A percentile compares a stretch with the other conserved stretches of the same genome.
Evolutionary conservation across 2,329 filamentous ascomycete genomes (phyloP).

Genomic region (Arachnomyces sp.): DNA sequence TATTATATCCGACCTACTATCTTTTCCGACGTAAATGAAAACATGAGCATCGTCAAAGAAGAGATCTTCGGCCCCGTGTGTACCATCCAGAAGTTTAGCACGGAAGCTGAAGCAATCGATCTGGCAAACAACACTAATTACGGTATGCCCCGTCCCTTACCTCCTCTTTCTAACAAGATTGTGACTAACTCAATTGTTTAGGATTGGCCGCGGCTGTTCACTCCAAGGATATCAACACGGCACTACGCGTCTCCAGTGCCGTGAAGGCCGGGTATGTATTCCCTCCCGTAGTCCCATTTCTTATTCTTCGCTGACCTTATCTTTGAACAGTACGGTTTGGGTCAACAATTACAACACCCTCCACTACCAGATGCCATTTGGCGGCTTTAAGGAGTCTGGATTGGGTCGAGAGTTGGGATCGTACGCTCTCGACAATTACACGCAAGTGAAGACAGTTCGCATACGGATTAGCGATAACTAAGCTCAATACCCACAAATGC

Average conservation of each 20-base stretch:
- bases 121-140: constrained; percentile 69
- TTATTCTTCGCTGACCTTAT: constrained; percentile 6
- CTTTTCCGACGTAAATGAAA: constrained; percentile 65
- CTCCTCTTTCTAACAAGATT: too few relatives aligned
- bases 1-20: constrained; percentile 86
- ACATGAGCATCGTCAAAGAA: constrained; percentile 67
- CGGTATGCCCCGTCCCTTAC: too few relatives aligned
- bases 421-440: constrained; percentile 44
- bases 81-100: constrained; percentile 67
- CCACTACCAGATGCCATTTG: constrained; percentile 49
- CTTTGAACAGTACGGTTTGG: constrained; percentile 50
- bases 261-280: constrained; percentile 58
- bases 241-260: constrained; percentile 63
- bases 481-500: too few relatives aligned
- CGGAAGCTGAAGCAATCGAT: constrained; percentile 61
- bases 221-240: constrained; percentile 68
- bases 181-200: too few relatives aligned
- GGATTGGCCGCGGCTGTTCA: constrained; percentile 71
- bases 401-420: constrained; percentile 40
- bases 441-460: constrained; percentile 42
- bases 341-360: constrained; percentile 67
- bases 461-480: too few relatives aligned
- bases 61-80: constrained; percentile 81
- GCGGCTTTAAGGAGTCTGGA: constrained; percentile 39
- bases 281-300: constrained; percentile 46